phyloP scores from a whole-genome alignment of 805 yeast genomes.

The Sporopachydermia lactativora region DNA sequence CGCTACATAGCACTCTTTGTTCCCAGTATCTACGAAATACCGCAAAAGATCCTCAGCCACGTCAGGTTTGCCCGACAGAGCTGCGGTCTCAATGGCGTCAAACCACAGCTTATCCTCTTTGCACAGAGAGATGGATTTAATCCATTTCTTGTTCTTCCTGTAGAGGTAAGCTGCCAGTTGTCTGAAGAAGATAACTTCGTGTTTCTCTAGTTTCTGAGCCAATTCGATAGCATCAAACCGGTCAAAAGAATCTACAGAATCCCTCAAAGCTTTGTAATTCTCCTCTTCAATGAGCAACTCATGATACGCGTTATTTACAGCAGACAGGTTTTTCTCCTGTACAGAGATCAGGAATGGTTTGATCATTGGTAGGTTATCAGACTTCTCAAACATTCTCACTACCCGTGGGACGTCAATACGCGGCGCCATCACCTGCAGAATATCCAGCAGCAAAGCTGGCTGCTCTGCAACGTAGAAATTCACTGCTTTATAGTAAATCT shows the following conservation, averaged over 20 bases:
- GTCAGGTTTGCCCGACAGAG: conserved; percentile 61
- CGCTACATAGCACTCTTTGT: conserved; percentile 89
- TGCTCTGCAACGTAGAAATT: conserved; percentile 87
- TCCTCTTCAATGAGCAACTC: conserved; percentile 92
- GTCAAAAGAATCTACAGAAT: conserved; percentile 79
- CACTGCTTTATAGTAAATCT: conserved; percentile 93
- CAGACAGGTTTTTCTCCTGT: conserved; percentile 75
- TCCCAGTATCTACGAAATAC: conserved; percentile 93
- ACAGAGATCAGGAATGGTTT: conserved; percentile 91
- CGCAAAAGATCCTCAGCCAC: conserved; percentile 80
- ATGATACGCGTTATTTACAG: conserved; percentile 92
- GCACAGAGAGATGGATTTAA: conserved; percentile 73
- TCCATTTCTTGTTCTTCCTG: conserved; percentile 89
- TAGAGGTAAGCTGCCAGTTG: conserved; percentile 91
- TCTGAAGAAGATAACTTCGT: conserved; percentile 82
- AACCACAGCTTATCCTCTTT: conserved; percentile 91
- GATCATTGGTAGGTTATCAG: conserved; percentile 91
- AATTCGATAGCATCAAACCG: conserved; percentile 85
- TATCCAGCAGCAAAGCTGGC: conserved; percentile 80
- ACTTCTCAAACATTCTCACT: conserved; percentile 84
- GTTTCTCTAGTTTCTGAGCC: conserved; percentile 88
- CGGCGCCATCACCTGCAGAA: conserved; percentile 71
- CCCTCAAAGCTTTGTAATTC: conserved; percentile 80
- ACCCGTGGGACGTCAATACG: conserved; percentile 91
- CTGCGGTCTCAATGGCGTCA: conserved; percentile 87